Evolutionary conservation across 257 asterid species (phyloP).

Genomic region (Solanum arcanum): DNA sequence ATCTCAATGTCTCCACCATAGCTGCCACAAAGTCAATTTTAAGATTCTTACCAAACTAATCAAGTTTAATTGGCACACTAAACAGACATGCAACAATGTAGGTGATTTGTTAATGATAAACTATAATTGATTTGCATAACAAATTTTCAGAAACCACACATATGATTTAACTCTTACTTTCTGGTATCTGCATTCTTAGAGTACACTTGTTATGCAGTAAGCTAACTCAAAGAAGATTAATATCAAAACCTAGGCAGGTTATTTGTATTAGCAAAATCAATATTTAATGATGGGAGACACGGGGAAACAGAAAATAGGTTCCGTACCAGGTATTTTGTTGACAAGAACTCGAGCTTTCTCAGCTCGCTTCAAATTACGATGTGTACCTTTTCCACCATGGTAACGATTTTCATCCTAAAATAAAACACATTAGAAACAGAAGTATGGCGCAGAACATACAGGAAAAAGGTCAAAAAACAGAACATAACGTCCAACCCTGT

Average conservation of each 20-base stretch:
- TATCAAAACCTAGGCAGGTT: background rate
- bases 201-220: background rate
- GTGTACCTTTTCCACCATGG: slow-evolving; percentile 87
- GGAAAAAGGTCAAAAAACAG: background rate
- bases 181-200: background rate
- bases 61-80: background rate
- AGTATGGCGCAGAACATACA: background rate
- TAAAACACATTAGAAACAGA: background rate
- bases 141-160: background rate
- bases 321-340: slow-evolving; percentile 79
- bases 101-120: background rate
- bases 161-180: background rate
- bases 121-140: background rate
- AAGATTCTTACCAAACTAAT: background rate
- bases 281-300: background rate
- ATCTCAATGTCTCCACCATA: slow-evolving; percentile 60
- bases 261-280: background rate
- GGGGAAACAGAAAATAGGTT: background rate
- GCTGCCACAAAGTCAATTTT: slow-evolving; percentile 17
- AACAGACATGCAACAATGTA: background rate
- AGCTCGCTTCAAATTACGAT: slow-evolving; percentile 78
- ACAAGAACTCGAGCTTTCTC: slow-evolving; percentile 89
- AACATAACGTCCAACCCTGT: slow-evolving; percentile 43
- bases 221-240: background rate
- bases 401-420: slow-evolving; percentile 85